Evolutionary conservation across 106 monocot species (phyloP).

Genomic region (Amphibolis antarctica): DNA sequence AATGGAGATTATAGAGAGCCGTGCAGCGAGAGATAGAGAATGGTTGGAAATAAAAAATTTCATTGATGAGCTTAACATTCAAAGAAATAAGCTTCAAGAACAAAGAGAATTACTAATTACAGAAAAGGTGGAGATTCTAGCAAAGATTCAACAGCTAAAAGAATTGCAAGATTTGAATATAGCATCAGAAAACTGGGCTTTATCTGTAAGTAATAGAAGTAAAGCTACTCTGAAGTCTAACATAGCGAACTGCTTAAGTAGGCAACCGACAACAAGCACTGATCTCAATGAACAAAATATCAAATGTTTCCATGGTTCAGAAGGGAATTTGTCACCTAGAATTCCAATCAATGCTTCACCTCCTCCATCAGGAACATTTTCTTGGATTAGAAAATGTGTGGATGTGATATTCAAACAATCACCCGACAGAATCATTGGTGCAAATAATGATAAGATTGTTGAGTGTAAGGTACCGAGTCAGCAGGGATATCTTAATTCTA

Average conservation of each 20-base stretch:
- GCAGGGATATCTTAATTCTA: neutral
- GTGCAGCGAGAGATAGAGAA: conserved; percentile 62
- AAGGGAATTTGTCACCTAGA: conserved; percentile 7
- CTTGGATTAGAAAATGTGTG: conserved; percentile 65
- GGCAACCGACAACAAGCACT: neutral
- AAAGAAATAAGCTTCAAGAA: conserved; percentile 75
- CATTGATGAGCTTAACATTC: conserved; percentile 54
- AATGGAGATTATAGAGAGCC: conserved; percentile 45
- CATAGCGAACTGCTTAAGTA: conserved; percentile 9
- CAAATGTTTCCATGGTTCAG: conserved; percentile 1
- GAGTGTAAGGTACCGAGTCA: neutral
- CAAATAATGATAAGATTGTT: conserved; percentile 4
- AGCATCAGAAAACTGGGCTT: conserved; percentile 47
- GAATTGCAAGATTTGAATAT: conserved; percentile 39
- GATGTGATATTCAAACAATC: conserved; percentile 42
- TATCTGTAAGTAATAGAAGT: conserved; percentile 14
- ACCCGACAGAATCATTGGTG: conserved; percentile 23
- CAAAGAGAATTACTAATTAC: conserved; percentile 66
- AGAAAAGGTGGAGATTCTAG: conserved; percentile 59
- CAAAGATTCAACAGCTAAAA: conserved; percentile 45
- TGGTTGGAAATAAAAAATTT: conserved; percentile 63
- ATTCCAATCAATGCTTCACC: conserved; percentile 12
- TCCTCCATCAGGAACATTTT: conserved; percentile 28
- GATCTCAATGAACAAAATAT: conserved; percentile 7
- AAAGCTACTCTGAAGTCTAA: conserved; percentile 11